Percentiles rank a stretch among this genome's conserved stretches.
phyloP scores from a whole-genome alignment of 805 yeast species.

The Yarrowia keelungensis region DNA sequence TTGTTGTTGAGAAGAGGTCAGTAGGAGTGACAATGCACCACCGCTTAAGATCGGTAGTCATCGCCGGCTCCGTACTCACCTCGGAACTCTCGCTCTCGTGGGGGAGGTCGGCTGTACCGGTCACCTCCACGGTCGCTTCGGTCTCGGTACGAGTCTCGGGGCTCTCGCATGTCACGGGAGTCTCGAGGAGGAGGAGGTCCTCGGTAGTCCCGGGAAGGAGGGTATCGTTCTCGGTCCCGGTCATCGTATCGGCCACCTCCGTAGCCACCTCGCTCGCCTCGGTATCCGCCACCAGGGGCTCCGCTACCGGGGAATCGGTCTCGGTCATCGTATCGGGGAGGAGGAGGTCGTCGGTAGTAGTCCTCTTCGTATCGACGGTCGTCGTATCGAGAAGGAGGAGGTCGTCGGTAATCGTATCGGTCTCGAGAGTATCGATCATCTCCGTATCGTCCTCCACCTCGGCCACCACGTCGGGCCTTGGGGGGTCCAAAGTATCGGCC shows the following conservation, averaged over 20 bases:
- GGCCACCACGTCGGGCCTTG: slow-evolving; percentile 43
- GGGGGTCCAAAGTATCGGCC: slow-evolving; percentile 51
- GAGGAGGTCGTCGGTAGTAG: slow-evolving; percentile 43
- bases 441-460: slow-evolving; percentile 42
- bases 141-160: slow-evolving; percentile 39
- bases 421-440: slow-evolving; percentile 41
- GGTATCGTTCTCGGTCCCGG: slow-evolving; percentile 42
- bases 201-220: slow-evolving; percentile 40
- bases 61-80: slow-evolving; percentile 41
- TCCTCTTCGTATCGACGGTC: slow-evolving; percentile 45
- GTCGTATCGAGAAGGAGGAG: slow-evolving; percentile 42
- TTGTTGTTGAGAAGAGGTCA: slow-evolving; percentile 11
- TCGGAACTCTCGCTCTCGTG: slow-evolving; percentile 36
- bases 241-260: slow-evolving; percentile 41
- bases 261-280: slow-evolving; percentile 38
- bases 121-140: slow-evolving; percentile 29
- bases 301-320: slow-evolving; percentile 37
- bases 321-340: slow-evolving; percentile 44
- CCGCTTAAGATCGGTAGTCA: slow-evolving; percentile 40
- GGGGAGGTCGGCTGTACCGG: slow-evolving; percentile 37
- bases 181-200: slow-evolving; percentile 40
- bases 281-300: slow-evolving; percentile 37
- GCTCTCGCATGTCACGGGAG: slow-evolving; percentile 38
- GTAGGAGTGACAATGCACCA: background rate
- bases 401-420: slow-evolving; percentile 43